Evolutionary conservation across 164 flowering plant genomes (phyloP).

Genomic region (Vitis amurensis): DNA sequence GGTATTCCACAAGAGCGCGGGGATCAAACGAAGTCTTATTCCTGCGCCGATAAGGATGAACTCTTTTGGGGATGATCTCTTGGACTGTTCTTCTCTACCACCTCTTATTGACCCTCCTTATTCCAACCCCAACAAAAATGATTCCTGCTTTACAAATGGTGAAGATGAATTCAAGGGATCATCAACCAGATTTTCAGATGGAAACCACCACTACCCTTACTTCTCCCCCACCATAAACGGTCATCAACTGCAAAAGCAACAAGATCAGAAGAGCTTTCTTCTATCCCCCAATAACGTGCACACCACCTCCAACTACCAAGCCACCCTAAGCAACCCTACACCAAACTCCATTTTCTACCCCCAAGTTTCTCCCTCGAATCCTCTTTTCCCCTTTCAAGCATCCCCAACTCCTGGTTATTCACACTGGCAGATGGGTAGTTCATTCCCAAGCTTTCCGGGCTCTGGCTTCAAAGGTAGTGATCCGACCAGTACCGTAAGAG

Average conservation of each 20-base stretch:
- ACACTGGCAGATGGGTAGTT: conserved; percentile 18
- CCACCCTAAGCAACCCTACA: conserved; percentile 9
- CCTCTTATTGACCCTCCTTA: conserved; percentile 45
- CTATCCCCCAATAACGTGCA: not conserved
- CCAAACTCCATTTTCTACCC: conserved; percentile 18
- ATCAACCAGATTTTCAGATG: conserved; percentile 15
- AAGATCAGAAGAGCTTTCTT: conserved; percentile 7
- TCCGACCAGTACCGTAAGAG: conserved; percentile 19
- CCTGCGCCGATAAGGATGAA: conserved; percentile 25
- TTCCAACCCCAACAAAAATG: conserved; percentile 11
- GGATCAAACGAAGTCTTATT: conserved; percentile 31
- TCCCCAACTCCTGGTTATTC: conserved; percentile 19
- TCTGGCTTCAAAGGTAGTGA: conserved; percentile 13
- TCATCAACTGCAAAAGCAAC: conserved; percentile 8
- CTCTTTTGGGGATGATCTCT: conserved; percentile 41
- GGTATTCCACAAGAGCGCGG: conserved; percentile 57
- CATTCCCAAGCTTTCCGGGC: conserved; percentile 18
- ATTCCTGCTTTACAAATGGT: conserved; percentile 7
- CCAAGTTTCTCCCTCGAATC: conserved; percentile 17
- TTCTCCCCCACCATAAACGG: conserved; percentile 10
- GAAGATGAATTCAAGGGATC: conserved; percentile 18
- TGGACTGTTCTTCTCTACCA: conserved; percentile 45
- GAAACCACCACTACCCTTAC: conserved; percentile 14
- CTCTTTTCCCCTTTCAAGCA: conserved; percentile 16
- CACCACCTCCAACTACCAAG: conserved; percentile 6